Base-by-base conservation (phyloP, 768 basidiomycete genomes). In the Kwoniella mangroviensis region DNA sequence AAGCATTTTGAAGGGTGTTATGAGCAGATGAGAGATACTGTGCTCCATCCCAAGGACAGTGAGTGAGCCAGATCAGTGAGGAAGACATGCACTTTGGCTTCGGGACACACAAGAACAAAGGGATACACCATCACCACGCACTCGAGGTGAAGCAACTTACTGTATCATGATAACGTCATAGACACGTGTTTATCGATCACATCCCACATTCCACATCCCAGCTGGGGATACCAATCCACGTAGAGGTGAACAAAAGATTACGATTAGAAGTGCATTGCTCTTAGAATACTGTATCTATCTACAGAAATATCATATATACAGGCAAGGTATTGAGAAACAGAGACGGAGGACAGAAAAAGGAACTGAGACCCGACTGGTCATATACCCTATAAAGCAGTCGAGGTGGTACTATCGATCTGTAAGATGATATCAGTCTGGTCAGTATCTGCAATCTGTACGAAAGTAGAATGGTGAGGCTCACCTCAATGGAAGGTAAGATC, bases 401-500 rank as follows among this genome's bases (percentile, higher is more conserved):
- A 70, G 10, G 79, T 80, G 10, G 79, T 80, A 55, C 79, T 80
- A 58, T 80, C 79, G 56, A 66, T 66, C 51, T 66, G 41, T 58
- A 40, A 2, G 13, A 75, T 74, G 61, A 49, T 34, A 34, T 63
- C 41, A 56, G 57, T 67, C n/a, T 34, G 6, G 34, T 34, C 3
- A 34, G 34, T 53, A 22, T 2, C 21, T 17, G 17, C 11, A 28
- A 19, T 34, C 15, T 22, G 10, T 26, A 28, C 34, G 34, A 34
- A 4, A 34, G 34, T 34, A 34, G 34, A 34, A 34, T 34, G 34
- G n/a, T 11, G 9, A n/a, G 28, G 69, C 78, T 74, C 63, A 98
- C 94, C 85, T 98, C 96, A 82, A 98, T 98, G 59, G 95, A 97
- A n/a, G 94, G 95, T 54, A 97, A 93, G 83, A 97, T 96, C 63